Conservation (phyloP, 1,284 basidiomycete species). For the Singerocomus inundabilis region DNA sequence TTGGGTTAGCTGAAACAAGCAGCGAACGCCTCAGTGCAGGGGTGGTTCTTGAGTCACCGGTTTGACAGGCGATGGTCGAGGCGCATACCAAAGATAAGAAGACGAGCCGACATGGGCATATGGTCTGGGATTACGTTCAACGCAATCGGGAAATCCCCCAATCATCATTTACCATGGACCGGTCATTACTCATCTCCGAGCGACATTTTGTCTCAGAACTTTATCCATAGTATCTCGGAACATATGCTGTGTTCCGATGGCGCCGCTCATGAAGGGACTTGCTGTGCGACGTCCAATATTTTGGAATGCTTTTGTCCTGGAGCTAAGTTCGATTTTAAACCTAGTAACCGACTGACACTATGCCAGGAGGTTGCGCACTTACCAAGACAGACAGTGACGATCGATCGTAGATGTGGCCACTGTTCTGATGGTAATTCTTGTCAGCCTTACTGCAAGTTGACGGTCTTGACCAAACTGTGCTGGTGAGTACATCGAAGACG, state of each 20-base stretch:
- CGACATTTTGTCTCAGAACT: background rate
- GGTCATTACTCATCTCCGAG: background rate
- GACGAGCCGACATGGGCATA: background rate
- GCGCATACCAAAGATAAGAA: background rate
- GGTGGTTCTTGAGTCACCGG: background rate
- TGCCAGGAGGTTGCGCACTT: constrained; percentile 2
- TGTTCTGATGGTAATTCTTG: background rate
- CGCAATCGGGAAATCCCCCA: background rate
- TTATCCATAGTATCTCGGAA: background rate
- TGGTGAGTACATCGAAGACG: background rate
- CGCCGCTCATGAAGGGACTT: background rate
- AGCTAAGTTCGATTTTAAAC: background rate
- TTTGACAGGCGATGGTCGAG: too few species aligned
- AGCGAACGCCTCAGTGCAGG: background rate
- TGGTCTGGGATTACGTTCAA: background rate
- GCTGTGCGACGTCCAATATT: background rate
- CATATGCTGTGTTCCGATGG: background rate
- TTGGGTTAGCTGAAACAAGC: background rate
- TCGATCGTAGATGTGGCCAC: constrained; percentile 5
- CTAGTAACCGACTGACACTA: background rate
- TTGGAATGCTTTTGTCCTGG: background rate
- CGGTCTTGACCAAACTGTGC: background rate
- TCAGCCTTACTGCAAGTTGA: background rate
- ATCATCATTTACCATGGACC: background rate
- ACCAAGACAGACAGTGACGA: background rate